phyloP scores from a whole-genome alignment of 306 rosid species.

The peach (Prunus persica) region Prunus_persica_NCBIv2 NC_034015.1:11054501-11055000 shows the following conservation, averaged over 20 bases:
- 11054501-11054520: background rate
- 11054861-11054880: background rate
- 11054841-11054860: slow-evolving; percentile 3
- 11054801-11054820: slow-evolving; percentile 34
- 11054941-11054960: background rate
- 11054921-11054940: background rate
- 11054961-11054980: background rate
- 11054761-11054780: slow-evolving; percentile 23
- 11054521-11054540: background rate
- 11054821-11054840: background rate
- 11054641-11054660: slow-evolving; percentile 10
- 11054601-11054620: background rate
- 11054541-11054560: background rate
- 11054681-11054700: slow-evolving; percentile 31
- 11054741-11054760: slow-evolving; percentile 37
- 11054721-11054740: slow-evolving; percentile 58
- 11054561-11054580: background rate
- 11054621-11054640: background rate
- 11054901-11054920: too few relatives aligned
- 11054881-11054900: background rate
- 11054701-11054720: slow-evolving; percentile 67
- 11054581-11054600: background rate
- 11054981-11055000: background rate
- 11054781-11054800: slow-evolving; percentile 35
- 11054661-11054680: slow-evolving; percentile 42